Conservation (phyloP, 768 basidiomycete genomes). For the Pleurotus ostreatus region DNA sequence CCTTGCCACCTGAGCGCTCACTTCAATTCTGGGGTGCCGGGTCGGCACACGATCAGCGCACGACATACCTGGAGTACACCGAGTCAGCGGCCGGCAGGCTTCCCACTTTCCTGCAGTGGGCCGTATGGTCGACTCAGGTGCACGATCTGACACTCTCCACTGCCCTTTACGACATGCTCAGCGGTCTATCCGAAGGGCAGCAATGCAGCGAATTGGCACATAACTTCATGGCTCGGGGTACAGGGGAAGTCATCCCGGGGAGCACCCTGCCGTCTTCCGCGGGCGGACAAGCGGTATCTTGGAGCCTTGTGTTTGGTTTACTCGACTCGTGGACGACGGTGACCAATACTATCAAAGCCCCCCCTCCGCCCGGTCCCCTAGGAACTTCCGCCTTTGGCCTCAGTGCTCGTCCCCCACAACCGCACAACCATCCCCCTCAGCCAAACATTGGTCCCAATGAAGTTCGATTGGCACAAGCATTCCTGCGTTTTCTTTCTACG, state of each 20-base stretch:
- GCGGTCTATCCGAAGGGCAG: constrained; percentile 78
- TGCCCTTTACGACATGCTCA: constrained; percentile 86
- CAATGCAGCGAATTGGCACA: constrained; percentile 84
- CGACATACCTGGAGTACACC: constrained; percentile 52
- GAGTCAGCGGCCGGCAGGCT: constrained; percentile 64
- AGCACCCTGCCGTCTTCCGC: constrained; percentile 45
- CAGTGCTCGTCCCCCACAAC: constrained; percentile 24
- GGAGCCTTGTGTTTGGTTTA: constrained; percentile 70
- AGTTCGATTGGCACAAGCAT: constrained; percentile 73
- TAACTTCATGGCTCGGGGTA: constrained; percentile 83
- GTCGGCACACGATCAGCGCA: constrained; percentile 36
- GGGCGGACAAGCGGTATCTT: constrained; percentile 62
- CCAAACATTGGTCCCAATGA: constrained; percentile 63
- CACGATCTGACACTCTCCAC: constrained; percentile 71
- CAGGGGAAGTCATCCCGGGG: constrained; percentile 63
- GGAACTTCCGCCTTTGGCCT: constrained; percentile 13
- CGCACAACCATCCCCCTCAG: constrained; percentile 38
- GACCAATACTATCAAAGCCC: constrained; percentile 40
- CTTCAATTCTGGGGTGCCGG: constrained; percentile 85
- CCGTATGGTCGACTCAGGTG: constrained; percentile 77
- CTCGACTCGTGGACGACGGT: constrained; percentile 71
- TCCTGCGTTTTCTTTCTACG: constrained; percentile 73
- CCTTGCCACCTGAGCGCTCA: constrained; percentile 70
- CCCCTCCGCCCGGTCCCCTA: constrained; percentile 38
- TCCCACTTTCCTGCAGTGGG: constrained; percentile 84